phyloP scores from a whole-genome alignment of 2,329 filamentous ascomycete genomes.

The Verticillium albo-atrum region DNA sequence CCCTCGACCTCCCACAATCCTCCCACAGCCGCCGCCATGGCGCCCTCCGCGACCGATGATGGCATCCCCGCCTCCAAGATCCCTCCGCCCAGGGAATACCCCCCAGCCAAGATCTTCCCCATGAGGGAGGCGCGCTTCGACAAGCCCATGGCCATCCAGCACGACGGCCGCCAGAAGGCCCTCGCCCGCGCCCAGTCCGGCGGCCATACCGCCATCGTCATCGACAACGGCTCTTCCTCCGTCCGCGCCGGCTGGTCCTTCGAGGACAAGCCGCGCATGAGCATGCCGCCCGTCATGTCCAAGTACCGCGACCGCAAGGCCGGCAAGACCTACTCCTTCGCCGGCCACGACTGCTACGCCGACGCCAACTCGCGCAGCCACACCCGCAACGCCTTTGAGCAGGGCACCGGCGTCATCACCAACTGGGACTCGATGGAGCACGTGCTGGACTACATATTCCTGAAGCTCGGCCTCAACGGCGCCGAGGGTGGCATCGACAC shows the following conservation, averaged over 20 bases:
- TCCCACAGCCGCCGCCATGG: conserved; percentile 30
- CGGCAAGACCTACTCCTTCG: conserved; percentile 86
- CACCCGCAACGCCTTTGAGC: conserved; percentile 85
- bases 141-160: conserved; percentile 45
- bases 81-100: conserved; percentile 40
- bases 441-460: conserved; percentile 87
- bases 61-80: conserved; percentile 28
- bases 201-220: conserved; percentile 76
- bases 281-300: conserved; percentile 84
- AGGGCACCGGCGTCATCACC: conserved; percentile 83
- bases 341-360: conserved; percentile 88
- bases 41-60: conserved; percentile 48
- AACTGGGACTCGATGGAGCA: conserved; percentile 99
- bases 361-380: conserved; percentile 91
- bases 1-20: not conserved
- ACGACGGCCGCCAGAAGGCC: conserved; percentile 69
- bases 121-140: conserved; percentile 60
- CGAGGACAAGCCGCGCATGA: conserved; percentile 74
- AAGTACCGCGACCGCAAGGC: conserved; percentile 94
- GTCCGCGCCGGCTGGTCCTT: conserved; percentile 96
- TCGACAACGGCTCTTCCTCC: conserved; percentile 91
- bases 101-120: conserved; percentile 53
- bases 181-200: conserved; percentile 40
- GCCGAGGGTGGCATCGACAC: conserved; percentile 71
- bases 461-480: conserved; percentile 85